Evolutionary conservation across 192 early-diverging fungal species (phyloP), one percentile per base, ranked within the genome.

Genomic region (Coemansia sp.): DNA sequence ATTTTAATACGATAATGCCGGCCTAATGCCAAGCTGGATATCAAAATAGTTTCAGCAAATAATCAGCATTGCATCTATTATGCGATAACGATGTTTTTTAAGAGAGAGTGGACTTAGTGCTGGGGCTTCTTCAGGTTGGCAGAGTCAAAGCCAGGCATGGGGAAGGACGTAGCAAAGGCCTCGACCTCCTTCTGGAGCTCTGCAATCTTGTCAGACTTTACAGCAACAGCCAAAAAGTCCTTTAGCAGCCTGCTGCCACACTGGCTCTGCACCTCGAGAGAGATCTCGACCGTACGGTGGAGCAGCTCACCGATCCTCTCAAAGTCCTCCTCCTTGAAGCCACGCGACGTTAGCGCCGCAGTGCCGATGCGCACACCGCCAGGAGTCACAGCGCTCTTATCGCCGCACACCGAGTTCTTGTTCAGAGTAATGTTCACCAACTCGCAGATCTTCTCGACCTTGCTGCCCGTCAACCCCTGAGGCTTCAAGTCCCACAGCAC

Each of bases 361-460:
- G 94, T 85, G 67, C 96, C 96, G 39, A 99, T 84, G 83, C 98
- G 95, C 57, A 96, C 93, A 85, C 98, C 98, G 64, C 98, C 98
- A 67, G 98, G 98, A 45, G 93, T 91, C 21, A 98, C 88, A 38
- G 96, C 96, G 65, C 90, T 94, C 60, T 87, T 87, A 84, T 99
- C 98, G 66, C 98, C 98, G 74, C 90, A 93, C 60, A 99, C 92
- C 51, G 95, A 91, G 90, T 99, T 99, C 88, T 99, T 99, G 89
- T 99, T 99, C 57, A 99, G 76, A 23, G 98, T 99, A 74, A 99
- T 99, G 86, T 91, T 90, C 65, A 89, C 93, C 76, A 92, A 87
- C 76, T 99, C 98, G 86, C 98, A 98, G 61, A 99, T 92, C 85
- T 95, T 96, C 86, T 99, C 98, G 76, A 98, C 89, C 88, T 99